Percentiles rank a stretch among this genome's conserved stretches.
These are phyloP conservation scores for Phialophora verrucosa DNA, from an alignment of 2,329 filamentous ascomycete genomes.

Conservation along the genomic window DNA sequence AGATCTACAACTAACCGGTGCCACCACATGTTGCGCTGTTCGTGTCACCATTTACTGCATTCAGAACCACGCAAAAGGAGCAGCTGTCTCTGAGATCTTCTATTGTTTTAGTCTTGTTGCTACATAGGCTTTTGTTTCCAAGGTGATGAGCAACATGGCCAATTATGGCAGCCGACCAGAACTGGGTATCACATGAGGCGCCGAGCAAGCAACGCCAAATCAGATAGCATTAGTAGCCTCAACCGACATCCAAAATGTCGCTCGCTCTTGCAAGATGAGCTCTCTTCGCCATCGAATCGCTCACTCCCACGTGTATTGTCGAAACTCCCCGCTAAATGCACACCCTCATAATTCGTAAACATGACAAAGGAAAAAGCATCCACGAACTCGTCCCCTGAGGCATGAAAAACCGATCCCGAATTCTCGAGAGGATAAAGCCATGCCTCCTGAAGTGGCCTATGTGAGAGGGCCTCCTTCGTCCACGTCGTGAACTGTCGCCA, in stretches of 20 bases:
- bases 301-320: conserved; percentile 17
- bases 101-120: conserved; percentile 20
- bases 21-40: neutral
- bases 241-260: conserved; percentile 12
- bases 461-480: conserved; percentile 24
- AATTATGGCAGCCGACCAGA: conserved; percentile 12
- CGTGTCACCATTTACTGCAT: neutral
- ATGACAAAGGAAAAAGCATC: conserved; percentile 28
- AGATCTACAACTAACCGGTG: neutral
- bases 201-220: conserved; percentile 13
- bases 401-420: conserved; percentile 52
- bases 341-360: conserved; percentile 33
- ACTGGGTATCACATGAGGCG: conserved; percentile 17
- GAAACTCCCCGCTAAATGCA: conserved; percentile 33
- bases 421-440: conserved; percentile 52
- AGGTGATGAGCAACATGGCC: conserved; percentile 19
- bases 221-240: conserved; percentile 3
- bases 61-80: neutral
- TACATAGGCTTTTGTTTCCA: conserved; percentile 18
- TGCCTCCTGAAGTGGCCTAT: conserved; percentile 49
- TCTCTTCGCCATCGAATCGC: conserved; percentile 13
- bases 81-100: conserved; percentile 3
- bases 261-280: neutral
- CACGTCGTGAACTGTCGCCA: conserved; percentile 31
- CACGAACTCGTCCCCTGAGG: conserved; percentile 39